Conservation (phyloP, 768 basidiomycete genomes). For the Trametes cubensis region DNA sequence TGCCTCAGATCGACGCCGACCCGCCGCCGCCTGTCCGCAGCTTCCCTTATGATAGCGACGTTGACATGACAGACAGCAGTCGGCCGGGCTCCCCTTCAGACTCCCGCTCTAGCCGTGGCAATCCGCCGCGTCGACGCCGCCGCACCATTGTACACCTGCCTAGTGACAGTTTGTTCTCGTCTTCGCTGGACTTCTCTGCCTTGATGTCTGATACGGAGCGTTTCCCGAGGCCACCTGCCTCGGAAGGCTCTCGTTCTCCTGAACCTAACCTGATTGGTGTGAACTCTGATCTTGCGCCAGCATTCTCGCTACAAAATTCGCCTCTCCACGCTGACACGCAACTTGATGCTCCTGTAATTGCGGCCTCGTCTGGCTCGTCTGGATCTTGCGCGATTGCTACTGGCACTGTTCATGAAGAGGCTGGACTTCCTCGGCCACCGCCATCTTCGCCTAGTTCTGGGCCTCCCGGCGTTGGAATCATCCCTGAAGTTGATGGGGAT, state of each 20-base stretch:
- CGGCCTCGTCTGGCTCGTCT: constrained; percentile 11
- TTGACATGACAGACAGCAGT: constrained; percentile 22
- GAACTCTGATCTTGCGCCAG: constrained; percentile 17
- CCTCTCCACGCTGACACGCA: neutral
- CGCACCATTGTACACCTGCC: constrained; percentile 32
- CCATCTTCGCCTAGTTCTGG: constrained; percentile 16
- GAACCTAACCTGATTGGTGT: neutral
- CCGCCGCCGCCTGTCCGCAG: constrained; percentile 20
- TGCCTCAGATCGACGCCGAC: constrained; percentile 22
- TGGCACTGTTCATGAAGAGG: neutral
- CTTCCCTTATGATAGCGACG: constrained; percentile 22
- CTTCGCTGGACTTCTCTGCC: constrained; percentile 33
- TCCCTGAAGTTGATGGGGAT: constrained; percentile 18
- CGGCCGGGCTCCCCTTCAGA: constrained; percentile 14
- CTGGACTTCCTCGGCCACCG: constrained; percentile 5
- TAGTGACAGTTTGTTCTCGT: constrained; percentile 34
- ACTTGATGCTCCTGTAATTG: neutral
- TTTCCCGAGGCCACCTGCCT: constrained; percentile 18
- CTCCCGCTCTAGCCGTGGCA: constrained; percentile 1
- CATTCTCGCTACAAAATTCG: constrained; percentile 15
- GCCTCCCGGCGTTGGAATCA: neutral
- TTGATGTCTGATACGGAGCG: constrained; percentile 23
- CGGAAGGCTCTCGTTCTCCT: constrained; percentile 15
- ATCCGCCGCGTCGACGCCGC: constrained; percentile 28
- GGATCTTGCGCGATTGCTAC: neutral